Evolutionary conservation across 129 eudicot species (phyloP), one percentile per base, ranked within the genome.

Genomic region (Saussurea involucrata): DNA sequence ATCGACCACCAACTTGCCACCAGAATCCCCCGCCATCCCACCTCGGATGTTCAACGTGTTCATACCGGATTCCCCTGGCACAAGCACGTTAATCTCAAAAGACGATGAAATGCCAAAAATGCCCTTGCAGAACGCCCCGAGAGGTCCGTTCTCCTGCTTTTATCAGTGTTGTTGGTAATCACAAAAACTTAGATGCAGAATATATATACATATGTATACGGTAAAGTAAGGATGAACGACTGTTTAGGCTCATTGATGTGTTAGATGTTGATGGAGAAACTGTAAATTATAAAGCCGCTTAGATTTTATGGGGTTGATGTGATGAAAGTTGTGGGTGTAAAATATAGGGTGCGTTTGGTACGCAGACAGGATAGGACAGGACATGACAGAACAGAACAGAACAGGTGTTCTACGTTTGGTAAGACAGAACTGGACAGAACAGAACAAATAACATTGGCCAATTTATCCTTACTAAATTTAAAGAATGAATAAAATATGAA

Each of bases 21-120:
- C 75, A 5, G 86, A 81, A 72, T 78, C 95, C 3, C 11, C 76
- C 10, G 79, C 74, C 12, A 79, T 85, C 55, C 91, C 97, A 12
- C 87, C 82, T 15, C 73, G 90, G 55, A 86, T 89, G 74, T 82
- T 86, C 82, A 71, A 85, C 22, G 78, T 83, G 57, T 81, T 84
- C 63, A 83, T 88, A 34, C 97, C 90, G 0, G 96, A 87, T 24
- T 92, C 97, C 60, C 97, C 91, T 1, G 96, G 97, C 44, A 87
- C 91, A 27, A 86, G 96, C 83, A 84, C 97, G 0, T 83, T 92
- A 69, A 92, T 92, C 85, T 28, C 76, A 1, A 80, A 80, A 49
- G 85, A 84, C 12, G 91, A 85, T n/a, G 95, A 78, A 57, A 84
- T 84, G 12, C 90, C 96, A 3, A 92, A 80, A 67, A 80, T 82